A percentile compares a stretch with the other conserved stretches of the same genome.
These are phyloP conservation scores for Umbelopsis vinacea DNA, from an alignment of 192 early-diverging fungal genomes.

Conservation along the genomic window DNA sequence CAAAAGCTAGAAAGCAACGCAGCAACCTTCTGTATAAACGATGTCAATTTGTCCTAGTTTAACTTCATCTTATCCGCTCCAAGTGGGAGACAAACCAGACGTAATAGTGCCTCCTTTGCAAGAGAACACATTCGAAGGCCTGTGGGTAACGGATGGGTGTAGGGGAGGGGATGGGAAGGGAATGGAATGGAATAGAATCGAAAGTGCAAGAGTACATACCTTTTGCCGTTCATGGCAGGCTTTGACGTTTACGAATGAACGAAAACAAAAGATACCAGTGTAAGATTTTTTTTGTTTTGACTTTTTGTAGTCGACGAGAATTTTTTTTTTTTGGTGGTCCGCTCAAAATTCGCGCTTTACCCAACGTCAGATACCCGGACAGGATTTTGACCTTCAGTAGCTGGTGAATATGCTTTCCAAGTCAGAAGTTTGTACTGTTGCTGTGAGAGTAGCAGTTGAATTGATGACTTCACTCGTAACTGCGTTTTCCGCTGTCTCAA, in stretches of 20 bases:
- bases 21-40: constrained; percentile 21
- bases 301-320: not conserved
- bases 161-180: not conserved
- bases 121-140: constrained; percentile 23
- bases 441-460: too few species aligned
- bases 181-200: not conserved
- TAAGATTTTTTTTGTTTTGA: not conserved
- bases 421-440: too few species aligned
- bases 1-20: constrained; percentile 7
- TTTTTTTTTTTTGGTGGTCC: too few species aligned
- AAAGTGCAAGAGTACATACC: not conserved
- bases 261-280: not conserved
- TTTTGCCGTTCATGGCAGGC: not conserved
- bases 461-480: too few species aligned
- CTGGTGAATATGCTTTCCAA: too few species aligned
- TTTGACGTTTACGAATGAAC: not conserved
- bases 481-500: too few species aligned
- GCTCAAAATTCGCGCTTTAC: too few species aligned
- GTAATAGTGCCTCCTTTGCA: constrained; percentile 21
- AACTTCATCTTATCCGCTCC: constrained; percentile 24
- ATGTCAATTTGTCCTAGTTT: constrained; percentile 24
- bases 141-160: constrained; percentile 21
- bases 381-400: too few species aligned
- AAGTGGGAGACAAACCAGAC: constrained; percentile 20
- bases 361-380: too few species aligned